phyloP scores from a whole-genome alignment of 2,329 filamentous ascomycete genomes.

The Daldinia sp. region DNA sequence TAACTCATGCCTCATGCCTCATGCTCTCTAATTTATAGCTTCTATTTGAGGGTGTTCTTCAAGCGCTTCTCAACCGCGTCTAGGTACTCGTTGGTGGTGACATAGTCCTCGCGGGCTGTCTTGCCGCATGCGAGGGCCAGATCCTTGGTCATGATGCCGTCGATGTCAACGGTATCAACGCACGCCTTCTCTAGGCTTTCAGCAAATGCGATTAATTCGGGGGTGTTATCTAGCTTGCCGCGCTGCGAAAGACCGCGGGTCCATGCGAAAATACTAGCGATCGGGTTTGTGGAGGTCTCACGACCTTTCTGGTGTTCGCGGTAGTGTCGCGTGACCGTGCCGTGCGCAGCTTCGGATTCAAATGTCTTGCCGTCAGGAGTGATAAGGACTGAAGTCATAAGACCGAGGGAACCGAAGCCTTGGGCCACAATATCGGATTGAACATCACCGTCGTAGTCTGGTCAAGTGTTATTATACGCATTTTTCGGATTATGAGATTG shows the following conservation, averaged over 20 bases:
- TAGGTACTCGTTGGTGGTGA: slow-evolving; percentile 92
- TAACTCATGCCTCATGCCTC: not conserved
- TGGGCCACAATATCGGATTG: slow-evolving; percentile 99
- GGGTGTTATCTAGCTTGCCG: slow-evolving; percentile 92
- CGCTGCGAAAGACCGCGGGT: slow-evolving; percentile 94
- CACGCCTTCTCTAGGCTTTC: slow-evolving; percentile 93
- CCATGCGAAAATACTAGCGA: slow-evolving; percentile 99
- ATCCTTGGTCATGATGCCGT: slow-evolving; percentile 99
- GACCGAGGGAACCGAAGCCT: slow-evolving; percentile 95
- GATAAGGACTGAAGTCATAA: slow-evolving; percentile 98
- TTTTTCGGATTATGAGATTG: not conserved
- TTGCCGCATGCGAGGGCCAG: slow-evolving; percentile 94
- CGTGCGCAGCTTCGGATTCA: slow-evolving; percentile 97
- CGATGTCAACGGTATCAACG: slow-evolving; percentile 91
- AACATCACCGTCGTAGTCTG: slow-evolving; percentile 98
- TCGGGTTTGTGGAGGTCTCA: slow-evolving; percentile 98
- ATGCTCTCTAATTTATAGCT: slow-evolving; percentile 64
- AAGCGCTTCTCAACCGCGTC: slow-evolving; percentile 91
- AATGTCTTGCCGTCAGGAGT: slow-evolving; percentile 97
- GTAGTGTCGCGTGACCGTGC: slow-evolving; percentile 98
- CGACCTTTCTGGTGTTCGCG: slow-evolving; percentile 98
- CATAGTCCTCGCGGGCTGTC: slow-evolving; percentile 85
- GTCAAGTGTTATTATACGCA: slow-evolving; percentile 32
- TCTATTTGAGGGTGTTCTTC: slow-evolving; percentile 82
- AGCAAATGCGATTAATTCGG: slow-evolving; percentile 90